These are phyloP conservation scores for Colletotrichum filicis DNA, from an alignment of 2,329 filamentous ascomycete genomes.

Conservation along the genomic window DNA sequence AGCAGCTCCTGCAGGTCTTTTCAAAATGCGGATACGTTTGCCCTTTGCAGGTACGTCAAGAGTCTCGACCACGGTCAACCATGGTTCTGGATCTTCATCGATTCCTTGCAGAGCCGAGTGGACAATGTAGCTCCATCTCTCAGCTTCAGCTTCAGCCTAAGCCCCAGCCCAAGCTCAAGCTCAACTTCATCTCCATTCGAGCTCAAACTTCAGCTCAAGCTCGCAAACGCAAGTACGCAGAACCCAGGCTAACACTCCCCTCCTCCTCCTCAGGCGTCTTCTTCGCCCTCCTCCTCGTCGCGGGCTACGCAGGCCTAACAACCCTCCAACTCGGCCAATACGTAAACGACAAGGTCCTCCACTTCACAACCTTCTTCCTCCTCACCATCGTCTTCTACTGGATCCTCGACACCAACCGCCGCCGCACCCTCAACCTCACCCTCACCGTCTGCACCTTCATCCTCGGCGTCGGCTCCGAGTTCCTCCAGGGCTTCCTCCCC, in stretches of 20 bases:
- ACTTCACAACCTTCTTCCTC: slow-evolving; percentile 88
- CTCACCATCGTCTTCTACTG: slow-evolving; percentile 94
- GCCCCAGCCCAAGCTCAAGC: background rate
- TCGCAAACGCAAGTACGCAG: background rate
- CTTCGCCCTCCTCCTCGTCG: slow-evolving; percentile 75
- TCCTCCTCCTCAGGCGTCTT: slow-evolving; percentile 68
- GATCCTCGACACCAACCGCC: slow-evolving; percentile 91
- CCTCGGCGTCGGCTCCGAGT: slow-evolving; percentile 79
- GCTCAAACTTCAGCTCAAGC: slow-evolving; percentile 5
- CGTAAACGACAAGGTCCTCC: slow-evolving; percentile 91
- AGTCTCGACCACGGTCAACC: slow-evolving; percentile 9
- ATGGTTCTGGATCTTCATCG: slow-evolving; percentile 9
- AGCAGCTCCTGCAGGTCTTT: slow-evolving; percentile 29
- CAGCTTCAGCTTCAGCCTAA: background rate
- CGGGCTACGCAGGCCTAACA: slow-evolving; percentile 84
- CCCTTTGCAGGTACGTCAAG: slow-evolving; percentile 81
- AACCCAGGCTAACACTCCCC: slow-evolving; percentile 23
- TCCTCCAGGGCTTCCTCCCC: slow-evolving; percentile 79
- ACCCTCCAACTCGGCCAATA: slow-evolving; percentile 63
- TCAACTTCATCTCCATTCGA: background rate
- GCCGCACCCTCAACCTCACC: slow-evolving; percentile 86
- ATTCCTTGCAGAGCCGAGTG: slow-evolving; percentile 9
- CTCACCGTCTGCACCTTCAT: slow-evolving; percentile 80
- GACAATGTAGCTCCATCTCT: background rate
- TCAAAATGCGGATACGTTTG: slow-evolving; percentile 82